Evolutionary conservation across 495 filamentous ascomycete genomes (phyloP).

Genomic region (Chaetomidium leptoderma): DNA sequence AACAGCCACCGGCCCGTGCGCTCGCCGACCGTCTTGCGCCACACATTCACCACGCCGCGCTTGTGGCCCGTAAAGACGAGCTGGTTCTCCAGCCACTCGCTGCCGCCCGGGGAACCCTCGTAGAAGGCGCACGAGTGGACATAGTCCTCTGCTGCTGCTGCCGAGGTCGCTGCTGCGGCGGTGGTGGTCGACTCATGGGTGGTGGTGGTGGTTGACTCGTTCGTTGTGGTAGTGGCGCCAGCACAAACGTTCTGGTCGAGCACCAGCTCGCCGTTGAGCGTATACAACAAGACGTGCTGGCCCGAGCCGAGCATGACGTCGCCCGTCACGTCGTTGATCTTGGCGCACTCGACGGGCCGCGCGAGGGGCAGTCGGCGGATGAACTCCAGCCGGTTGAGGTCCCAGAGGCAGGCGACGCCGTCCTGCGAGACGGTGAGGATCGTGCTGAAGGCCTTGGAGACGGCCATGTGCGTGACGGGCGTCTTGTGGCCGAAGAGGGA

Average conservation of each 20-base stretch:
- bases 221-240: too few species aligned
- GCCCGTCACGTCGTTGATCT: conserved; percentile 84
- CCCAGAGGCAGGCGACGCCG: conserved; percentile 84
- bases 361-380: conserved; percentile 64
- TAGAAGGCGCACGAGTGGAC: conserved; percentile 86
- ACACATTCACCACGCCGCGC: conserved; percentile 76
- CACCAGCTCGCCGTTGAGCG: conserved; percentile 78
- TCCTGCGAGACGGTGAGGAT: conserved; percentile 74
- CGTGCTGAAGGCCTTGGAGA: conserved; percentile 81
- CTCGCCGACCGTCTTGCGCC: conserved; percentile 47
- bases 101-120: conserved; percentile 66
- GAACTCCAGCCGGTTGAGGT: conserved; percentile 83
- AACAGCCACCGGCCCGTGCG: conserved; percentile 45
- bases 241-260: conserved; percentile 73
- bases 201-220: neutral
- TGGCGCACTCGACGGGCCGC: conserved; percentile 60
- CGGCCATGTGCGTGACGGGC: conserved; percentile 73
- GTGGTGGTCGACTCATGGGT: neutral
- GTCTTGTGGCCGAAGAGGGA: conserved; percentile 86
- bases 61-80: conserved; percentile 85
- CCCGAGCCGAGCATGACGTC: conserved; percentile 81
- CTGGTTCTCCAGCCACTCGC: conserved; percentile 87
- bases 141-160: too few species aligned
- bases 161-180: too few species aligned
- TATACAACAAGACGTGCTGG: conserved; percentile 69